phyloP scores from a whole-genome alignment of 805 yeast genomes.

The Komagataella pastoris region DNA sequence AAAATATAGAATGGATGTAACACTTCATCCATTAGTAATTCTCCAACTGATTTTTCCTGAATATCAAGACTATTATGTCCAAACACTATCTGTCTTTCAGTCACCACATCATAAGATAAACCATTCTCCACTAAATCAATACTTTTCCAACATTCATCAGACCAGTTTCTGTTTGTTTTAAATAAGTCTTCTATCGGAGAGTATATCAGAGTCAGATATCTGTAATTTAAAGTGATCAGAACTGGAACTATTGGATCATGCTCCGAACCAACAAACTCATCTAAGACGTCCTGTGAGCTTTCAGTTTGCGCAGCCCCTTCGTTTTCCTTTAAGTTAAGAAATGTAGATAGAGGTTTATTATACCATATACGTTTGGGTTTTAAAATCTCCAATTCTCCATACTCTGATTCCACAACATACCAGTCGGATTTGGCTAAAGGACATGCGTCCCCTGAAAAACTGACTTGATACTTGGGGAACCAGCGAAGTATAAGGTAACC shows the following conservation, averaged over 20 bases:
- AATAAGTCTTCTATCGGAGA: slow-evolving; percentile 82
- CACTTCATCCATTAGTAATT: slow-evolving; percentile 72
- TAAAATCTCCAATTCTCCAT: slow-evolving; percentile 66
- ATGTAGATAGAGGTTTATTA: slow-evolving; percentile 58
- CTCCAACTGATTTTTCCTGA: slow-evolving; percentile 51
- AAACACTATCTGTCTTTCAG: slow-evolving; percentile 60
- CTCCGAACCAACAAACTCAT: slow-evolving; percentile 6
- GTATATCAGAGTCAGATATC: slow-evolving; percentile 74
- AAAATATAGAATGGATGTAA: slow-evolving; percentile 92
- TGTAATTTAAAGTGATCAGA: slow-evolving; percentile 60
- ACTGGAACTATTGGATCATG: slow-evolving; percentile 58
- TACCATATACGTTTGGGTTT: slow-evolving; percentile 46
- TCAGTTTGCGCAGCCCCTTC: slow-evolving; percentile 6
- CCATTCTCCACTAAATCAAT: slow-evolving; percentile 48
- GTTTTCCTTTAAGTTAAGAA: slow-evolving; percentile 26
- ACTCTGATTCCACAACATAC: slow-evolving; percentile 89
- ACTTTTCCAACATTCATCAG: slow-evolving; percentile 65
- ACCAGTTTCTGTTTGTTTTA: slow-evolving; percentile 79
- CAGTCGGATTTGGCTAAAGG: slow-evolving; percentile 81
- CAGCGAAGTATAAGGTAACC: slow-evolving; percentile 68
- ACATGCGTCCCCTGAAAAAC: slow-evolving; percentile 46
- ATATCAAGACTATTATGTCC: slow-evolving; percentile 68
- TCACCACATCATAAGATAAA: slow-evolving; percentile 51
- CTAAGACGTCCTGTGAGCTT: neutral
- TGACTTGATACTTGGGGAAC: slow-evolving; percentile 69